These are phyloP conservation scores for Furcasterigmium furcatum DNA, from an alignment of 2,329 filamentous ascomycete genomes.

Conservation along the genomic window DNA sequence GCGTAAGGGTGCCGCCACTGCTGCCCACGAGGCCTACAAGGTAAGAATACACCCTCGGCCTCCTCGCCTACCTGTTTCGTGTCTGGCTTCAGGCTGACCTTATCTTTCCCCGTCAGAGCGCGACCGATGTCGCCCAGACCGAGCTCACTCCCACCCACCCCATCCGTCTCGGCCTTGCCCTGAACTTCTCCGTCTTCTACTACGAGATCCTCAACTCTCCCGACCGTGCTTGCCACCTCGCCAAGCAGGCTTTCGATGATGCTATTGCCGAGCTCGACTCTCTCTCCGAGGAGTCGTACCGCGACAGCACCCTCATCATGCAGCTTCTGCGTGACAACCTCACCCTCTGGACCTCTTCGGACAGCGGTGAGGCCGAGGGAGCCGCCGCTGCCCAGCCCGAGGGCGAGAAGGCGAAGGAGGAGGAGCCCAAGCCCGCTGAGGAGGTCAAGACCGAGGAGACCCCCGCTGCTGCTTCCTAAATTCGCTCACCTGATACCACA, in stretches of 20 bases:
- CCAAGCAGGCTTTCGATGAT: constrained; percentile 94
- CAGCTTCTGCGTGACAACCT: constrained; percentile 97
- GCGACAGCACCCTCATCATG: constrained; percentile 98
- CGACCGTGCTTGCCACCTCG: constrained; percentile 96
- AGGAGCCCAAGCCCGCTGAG: constrained; percentile 48
- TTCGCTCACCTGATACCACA: constrained; percentile 30
- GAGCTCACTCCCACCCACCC: constrained; percentile 90
- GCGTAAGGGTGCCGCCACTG: constrained; percentile 91
- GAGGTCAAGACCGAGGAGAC: constrained; percentile 32
- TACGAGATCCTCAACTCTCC: constrained; percentile 99
- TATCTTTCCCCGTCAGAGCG: constrained; percentile 36
- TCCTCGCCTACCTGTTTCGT: neutral
- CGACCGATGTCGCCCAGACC: constrained; percentile 85
- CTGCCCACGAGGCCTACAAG: constrained; percentile 97
- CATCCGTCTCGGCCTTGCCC: constrained; percentile 85
- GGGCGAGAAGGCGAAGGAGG: constrained; percentile 52
- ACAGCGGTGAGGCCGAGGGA: constrained; percentile 74
- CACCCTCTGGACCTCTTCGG: constrained; percentile 95
- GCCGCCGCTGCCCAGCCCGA: constrained; percentile 63
- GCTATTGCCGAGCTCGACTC: constrained; percentile 96
- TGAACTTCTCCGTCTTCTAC: constrained; percentile 99
- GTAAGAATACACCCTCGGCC: constrained; percentile 18
- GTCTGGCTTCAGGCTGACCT: neutral
- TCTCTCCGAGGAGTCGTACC: constrained; percentile 97
- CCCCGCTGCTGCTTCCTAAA: constrained; percentile 52